A percentile compares a stretch with the other conserved stretches of the same genome.
These are phyloP conservation scores for Suillus subaureus DNA, from an alignment of 768 basidiomycete genomes.

Conservation along the genomic window DNA sequence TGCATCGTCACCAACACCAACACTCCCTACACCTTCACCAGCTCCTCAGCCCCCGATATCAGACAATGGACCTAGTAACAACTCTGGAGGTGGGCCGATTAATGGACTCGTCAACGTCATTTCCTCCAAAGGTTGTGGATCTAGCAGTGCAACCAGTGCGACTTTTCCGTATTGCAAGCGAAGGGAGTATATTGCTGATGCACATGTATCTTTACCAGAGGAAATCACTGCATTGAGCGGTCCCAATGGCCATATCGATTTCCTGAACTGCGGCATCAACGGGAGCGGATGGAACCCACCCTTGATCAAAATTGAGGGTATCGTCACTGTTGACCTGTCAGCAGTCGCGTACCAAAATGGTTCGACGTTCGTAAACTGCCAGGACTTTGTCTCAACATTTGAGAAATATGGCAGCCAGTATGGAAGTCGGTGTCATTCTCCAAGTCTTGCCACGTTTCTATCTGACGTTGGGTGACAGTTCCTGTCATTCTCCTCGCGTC, in stretches of 20 bases:
- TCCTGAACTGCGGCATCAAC: conserved; percentile 78
- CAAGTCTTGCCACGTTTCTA: conserved; percentile 5
- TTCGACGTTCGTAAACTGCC: conserved; percentile 64
- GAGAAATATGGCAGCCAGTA: conserved; percentile 54
- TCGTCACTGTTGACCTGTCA: conserved; percentile 49
- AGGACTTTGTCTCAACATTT: conserved; percentile 52
- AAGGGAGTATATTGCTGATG: conserved; percentile 2
- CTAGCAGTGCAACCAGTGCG: conserved; percentile 52
- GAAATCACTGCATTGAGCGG: conserved; percentile 52
- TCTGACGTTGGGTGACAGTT: conserved; percentile 35
- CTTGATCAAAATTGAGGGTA: conserved; percentile 50
- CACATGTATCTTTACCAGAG: conserved; percentile 37
- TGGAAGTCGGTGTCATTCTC: conserved; percentile 35
- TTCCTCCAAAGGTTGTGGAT: conserved; percentile 42
- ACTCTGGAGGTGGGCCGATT: conserved; percentile 13
- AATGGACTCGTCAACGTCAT: conserved; percentile 36
- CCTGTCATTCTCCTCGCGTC: conserved; percentile 81
- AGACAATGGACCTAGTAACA: neutral
- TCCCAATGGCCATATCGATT: conserved; percentile 73
- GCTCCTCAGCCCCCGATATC: conserved; percentile 8
- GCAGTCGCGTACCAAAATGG: conserved; percentile 48
- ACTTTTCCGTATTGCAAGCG: conserved; percentile 10
- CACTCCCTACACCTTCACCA: neutral
- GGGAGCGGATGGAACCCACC: conserved; percentile 74
- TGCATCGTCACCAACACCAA: neutral